Evolutionary conservation across 2,329 filamentous ascomycete genomes (phyloP).

Genomic region (Apiospora pterosperma): DNA sequence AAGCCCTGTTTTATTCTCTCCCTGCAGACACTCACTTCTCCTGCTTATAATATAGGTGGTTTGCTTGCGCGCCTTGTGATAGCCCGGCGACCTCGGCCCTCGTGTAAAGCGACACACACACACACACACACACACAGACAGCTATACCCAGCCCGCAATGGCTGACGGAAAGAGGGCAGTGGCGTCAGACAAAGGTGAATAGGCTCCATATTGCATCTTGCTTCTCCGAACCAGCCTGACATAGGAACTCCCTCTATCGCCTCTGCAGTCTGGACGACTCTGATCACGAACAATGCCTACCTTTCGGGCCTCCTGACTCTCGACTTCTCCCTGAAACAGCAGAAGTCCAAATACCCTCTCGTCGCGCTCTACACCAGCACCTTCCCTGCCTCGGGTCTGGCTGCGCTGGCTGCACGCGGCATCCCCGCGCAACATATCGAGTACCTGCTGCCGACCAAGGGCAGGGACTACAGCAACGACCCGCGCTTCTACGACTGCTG

Average conservation of each 20-base stretch:
- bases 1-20: not conserved
- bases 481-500: slow-evolving; percentile 87
- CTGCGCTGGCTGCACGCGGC: slow-evolving; percentile 63
- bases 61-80: not conserved
- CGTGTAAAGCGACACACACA: too few relatives aligned
- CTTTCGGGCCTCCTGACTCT: slow-evolving; percentile 80
- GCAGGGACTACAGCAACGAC: slow-evolving; percentile 69
- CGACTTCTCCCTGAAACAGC: slow-evolving; percentile 68
- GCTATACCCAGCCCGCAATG: slow-evolving; percentile 17
- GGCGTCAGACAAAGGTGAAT: slow-evolving; percentile 26
- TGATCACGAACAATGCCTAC: slow-evolving; percentile 83
- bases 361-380: slow-evolving; percentile 79
- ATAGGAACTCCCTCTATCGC: not conserved
- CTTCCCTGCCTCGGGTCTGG: slow-evolving; percentile 66
- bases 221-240: not conserved
- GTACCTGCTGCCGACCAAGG: slow-evolving; percentile 66
- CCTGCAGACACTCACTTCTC: not conserved
- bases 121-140: too few relatives aligned
- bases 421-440: slow-evolving; percentile 69
- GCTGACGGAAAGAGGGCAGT: slow-evolving; percentile 28
- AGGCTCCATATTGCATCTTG: not conserved
- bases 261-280: slow-evolving; percentile 73
- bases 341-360: slow-evolving; percentile 69
- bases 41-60: not conserved
- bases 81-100: too few relatives aligned